phyloP scores from a whole-genome alignment of 1,284 basidiomycete genomes.

The Coniophora puteana region DNA sequence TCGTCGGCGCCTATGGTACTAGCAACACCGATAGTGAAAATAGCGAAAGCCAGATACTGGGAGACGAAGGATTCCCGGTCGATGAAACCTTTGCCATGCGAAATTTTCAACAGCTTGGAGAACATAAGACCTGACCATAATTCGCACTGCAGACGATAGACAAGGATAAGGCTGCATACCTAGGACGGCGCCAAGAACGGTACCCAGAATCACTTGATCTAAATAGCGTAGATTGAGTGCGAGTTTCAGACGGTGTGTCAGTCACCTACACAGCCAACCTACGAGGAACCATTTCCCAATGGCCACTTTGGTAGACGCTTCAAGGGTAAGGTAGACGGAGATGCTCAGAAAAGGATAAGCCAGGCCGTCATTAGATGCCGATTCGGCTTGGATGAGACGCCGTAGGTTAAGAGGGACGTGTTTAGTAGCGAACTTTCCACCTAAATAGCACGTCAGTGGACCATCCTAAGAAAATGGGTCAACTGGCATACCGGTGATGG shows the following conservation, averaged over 20 bases:
- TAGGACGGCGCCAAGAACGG: slow-evolving; percentile 69
- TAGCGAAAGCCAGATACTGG: slow-evolving; percentile 82
- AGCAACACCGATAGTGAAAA: slow-evolving; percentile 78
- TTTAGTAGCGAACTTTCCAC: slow-evolving; percentile 84
- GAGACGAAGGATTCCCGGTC: slow-evolving; percentile 92
- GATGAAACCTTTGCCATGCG: slow-evolving; percentile 73
- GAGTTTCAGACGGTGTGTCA: neutral
- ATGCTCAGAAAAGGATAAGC: slow-evolving; percentile 93
- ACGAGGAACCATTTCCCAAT: slow-evolving; percentile 79
- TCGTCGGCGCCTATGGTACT: slow-evolving; percentile 83
- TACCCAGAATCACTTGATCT: slow-evolving; percentile 89
- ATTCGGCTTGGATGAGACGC: slow-evolving; percentile 86
- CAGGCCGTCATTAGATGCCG: slow-evolving; percentile 82
- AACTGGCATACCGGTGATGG: slow-evolving; percentile 26
- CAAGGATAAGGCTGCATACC: slow-evolving; percentile 36
- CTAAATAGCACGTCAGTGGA: slow-evolving; percentile 45
- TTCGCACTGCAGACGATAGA: neutral
- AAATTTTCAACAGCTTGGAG: slow-evolving; percentile 79
- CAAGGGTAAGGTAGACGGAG: slow-evolving; percentile 82
- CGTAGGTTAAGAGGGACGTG: slow-evolving; percentile 87
- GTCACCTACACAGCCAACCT: slow-evolving; percentile 68
- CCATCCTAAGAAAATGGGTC: neutral
- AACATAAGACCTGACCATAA: slow-evolving; percentile 56
- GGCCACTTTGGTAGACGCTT: slow-evolving; percentile 59
- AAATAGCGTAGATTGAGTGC: slow-evolving; percentile 3